Evolutionary conservation across 2,329 filamentous ascomycete genomes (phyloP).

Genomic region (Aspergillus novoparasiticus): DNA sequence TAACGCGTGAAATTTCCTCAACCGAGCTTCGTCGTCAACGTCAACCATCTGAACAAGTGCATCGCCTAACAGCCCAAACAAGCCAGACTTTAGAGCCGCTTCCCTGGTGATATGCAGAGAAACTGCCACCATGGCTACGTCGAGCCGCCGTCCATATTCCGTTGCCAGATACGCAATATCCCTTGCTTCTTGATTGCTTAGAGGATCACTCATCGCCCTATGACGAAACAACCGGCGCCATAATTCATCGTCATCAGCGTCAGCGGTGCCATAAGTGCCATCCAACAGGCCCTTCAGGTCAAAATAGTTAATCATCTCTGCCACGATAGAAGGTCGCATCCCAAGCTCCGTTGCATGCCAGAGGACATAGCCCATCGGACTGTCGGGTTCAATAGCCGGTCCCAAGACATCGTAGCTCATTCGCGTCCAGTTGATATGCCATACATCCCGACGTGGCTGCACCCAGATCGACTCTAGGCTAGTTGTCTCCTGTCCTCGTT

Average conservation of each 20-base stretch:
- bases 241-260: not conserved
- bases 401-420: not conserved
- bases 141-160: not conserved
- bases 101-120: not conserved
- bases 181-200: accelerated
- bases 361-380: not conserved
- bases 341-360: not conserved
- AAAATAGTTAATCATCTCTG: not conserved
- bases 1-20: not conserved
- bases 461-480: not conserved
- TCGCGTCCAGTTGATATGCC: not conserved
- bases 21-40: not conserved
- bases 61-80: conserved; percentile 1
- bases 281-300: not conserved
- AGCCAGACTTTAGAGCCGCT: not conserved
- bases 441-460: not conserved
- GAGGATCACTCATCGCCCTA: too few species aligned
- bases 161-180: not conserved
- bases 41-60: not conserved
- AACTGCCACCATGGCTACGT: not conserved
- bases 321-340: not conserved
- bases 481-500: not conserved
- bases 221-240: too few species aligned
- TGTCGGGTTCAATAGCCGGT: accelerated
- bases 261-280: not conserved